These are phyloP conservation scores for Wallacemonas sp. DNA, from an alignment of 208 protist genomes.

Conservation along the genomic window DNA sequence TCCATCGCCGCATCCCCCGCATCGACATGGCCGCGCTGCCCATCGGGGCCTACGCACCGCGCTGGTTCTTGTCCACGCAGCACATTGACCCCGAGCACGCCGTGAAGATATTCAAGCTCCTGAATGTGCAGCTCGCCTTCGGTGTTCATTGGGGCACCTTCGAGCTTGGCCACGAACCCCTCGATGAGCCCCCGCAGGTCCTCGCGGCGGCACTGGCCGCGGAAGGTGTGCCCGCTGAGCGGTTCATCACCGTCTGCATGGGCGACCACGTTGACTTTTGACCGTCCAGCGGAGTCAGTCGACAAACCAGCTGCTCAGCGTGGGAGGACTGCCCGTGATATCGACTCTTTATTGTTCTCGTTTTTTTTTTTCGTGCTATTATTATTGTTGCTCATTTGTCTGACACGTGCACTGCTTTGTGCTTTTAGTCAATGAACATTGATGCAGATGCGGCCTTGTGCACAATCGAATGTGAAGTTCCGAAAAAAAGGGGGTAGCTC, in stretches of 20 bases:
- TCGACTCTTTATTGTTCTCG: neutral
- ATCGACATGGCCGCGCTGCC: constrained; percentile 75
- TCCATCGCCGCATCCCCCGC: constrained; percentile 35
- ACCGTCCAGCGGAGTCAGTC: too few species aligned
- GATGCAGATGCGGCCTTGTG: too few species aligned
- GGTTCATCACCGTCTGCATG: constrained; percentile 39
- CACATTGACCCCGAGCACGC: constrained; percentile 76
- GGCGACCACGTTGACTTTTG: constrained; percentile 37
- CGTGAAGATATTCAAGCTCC: constrained; percentile 68
- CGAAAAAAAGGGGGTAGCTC: too few species aligned
- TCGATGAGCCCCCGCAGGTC: constrained; percentile 66
- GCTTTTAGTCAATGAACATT: too few species aligned
- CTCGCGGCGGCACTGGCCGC: constrained; percentile 22
- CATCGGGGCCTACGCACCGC: constrained; percentile 83
- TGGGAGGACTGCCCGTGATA: too few species aligned
- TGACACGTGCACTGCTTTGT: too few species aligned
- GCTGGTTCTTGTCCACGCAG: constrained; percentile 50
- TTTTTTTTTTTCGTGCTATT: constrained; percentile 4
- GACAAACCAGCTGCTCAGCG: neutral
- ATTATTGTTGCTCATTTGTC: constrained; percentile 2
- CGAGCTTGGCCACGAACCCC: constrained; percentile 63
- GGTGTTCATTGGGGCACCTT: constrained; percentile 90
- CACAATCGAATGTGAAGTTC: too few species aligned
- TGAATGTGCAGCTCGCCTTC: constrained; percentile 36
- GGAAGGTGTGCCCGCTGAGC: constrained; percentile 15